A percentile compares a stretch with the other conserved stretches of the same genome.
phyloP scores from a whole-genome alignment of 495 filamentous ascomycete genomes.

The Aspergillus avenaceus region DNA sequence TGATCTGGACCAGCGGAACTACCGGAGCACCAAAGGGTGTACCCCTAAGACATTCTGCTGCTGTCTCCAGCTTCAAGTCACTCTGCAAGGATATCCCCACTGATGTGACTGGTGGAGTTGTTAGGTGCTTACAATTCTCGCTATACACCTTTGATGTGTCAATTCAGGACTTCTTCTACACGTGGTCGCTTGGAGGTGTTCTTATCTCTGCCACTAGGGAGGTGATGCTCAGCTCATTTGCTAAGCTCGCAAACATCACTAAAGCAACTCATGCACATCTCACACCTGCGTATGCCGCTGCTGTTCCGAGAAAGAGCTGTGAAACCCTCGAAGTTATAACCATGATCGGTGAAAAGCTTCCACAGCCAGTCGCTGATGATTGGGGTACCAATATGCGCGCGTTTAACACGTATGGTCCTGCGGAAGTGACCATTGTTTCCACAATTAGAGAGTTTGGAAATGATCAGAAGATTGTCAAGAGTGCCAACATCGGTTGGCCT shows the following conservation, averaged over 20 bases:
- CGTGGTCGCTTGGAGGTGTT: conserved; percentile 32
- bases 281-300: conserved; percentile 34
- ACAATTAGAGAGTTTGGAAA: conserved; percentile 30
- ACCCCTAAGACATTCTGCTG: conserved; percentile 33
- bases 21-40: conserved; percentile 76
- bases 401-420: conserved; percentile 37
- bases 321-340: conserved; percentile 68
- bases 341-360: conserved; percentile 93
- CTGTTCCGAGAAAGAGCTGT: conserved; percentile 23
- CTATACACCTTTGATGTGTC: conserved; percentile 37
- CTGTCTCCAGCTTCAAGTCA: conserved; percentile 28
- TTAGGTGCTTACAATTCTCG: conserved; percentile 36
- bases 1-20: conserved; percentile 83
- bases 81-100: conserved; percentile 26
- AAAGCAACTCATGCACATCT: conserved; percentile 37
- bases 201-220: conserved; percentile 29
- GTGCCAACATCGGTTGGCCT: conserved; percentile 34
- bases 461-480: conserved; percentile 23
- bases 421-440: conserved; percentile 34
- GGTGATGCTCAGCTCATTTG: conserved; percentile 32
- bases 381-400: conserved; percentile 30
- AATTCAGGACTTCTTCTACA: conserved; percentile 38
- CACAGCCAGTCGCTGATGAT: conserved; percentile 42
- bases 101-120: conserved; percentile 16
- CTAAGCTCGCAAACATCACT: conserved; percentile 25